Conservation (phyloP, 345 rosid species). For the Gynandropsis gynandra region DNA sequence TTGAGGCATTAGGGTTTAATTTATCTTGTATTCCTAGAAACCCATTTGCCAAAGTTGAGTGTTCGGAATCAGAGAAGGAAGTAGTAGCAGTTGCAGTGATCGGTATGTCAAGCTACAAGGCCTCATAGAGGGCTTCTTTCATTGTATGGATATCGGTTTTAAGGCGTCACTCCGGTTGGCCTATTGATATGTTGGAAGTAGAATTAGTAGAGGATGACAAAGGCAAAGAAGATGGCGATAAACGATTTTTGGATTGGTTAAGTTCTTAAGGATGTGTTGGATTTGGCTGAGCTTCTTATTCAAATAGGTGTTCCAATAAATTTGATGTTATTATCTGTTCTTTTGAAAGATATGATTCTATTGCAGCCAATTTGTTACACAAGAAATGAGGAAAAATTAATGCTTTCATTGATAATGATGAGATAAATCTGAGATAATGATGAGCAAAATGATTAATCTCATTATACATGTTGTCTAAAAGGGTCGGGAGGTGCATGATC, state of each 20-base stretch:
- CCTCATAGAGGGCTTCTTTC: constrained; percentile 55
- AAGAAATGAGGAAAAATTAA: constrained; percentile 11
- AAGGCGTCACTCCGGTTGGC: constrained; percentile 75
- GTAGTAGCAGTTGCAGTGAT: constrained; percentile 11
- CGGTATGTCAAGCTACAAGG: constrained; percentile 48
- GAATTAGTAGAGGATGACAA: constrained; percentile 28
- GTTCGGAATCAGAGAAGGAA: constrained; percentile 28
- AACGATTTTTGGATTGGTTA: constrained; percentile 21
- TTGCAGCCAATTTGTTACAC: constrained; percentile 80
- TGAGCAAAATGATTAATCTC: background rate
- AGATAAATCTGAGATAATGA: background rate
- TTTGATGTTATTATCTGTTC: constrained; percentile 84
- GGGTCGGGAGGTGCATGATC: constrained; percentile 80
- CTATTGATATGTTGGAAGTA: constrained; percentile 39
- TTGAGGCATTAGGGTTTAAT: constrained; percentile 44
- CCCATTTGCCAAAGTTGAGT: constrained; percentile 19
- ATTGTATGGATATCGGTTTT: constrained; percentile 71
- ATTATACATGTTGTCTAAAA: constrained; percentile 68
- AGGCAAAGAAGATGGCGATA: constrained; percentile 24
- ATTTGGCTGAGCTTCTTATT: constrained; percentile 62
- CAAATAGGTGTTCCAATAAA: constrained; percentile 79
- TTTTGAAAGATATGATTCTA: constrained; percentile 80
- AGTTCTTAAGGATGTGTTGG: constrained; percentile 23
- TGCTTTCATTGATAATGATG: background rate
- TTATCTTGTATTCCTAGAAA: constrained; percentile 22